Evolutionary conservation across 805 yeast species (phyloP).

Genomic region (Yarrowia deformans): DNA sequence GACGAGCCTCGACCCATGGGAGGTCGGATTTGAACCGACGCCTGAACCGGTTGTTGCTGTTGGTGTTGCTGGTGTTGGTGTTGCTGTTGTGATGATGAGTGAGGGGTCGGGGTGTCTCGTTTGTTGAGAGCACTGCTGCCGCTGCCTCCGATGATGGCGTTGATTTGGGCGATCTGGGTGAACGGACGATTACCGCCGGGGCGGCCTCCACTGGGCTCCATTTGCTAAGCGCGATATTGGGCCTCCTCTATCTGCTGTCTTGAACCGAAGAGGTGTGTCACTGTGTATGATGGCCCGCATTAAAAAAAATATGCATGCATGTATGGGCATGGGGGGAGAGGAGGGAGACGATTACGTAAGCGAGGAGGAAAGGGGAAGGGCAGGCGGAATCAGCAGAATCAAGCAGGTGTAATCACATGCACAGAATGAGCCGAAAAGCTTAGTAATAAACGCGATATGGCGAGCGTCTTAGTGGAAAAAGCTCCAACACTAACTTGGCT

Average conservation of each 20-base stretch:
- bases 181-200: neutral
- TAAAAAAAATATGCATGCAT: conserved; percentile 12
- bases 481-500: too few relatives aligned
- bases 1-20: neutral
- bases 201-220: conserved; percentile 6
- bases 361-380: neutral
- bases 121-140: neutral
- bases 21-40: neutral
- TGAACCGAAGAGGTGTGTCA: too few relatives aligned
- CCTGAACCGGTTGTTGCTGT: neutral
- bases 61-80: neutral
- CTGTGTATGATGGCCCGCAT: neutral
- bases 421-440: too few relatives aligned
- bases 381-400: neutral
- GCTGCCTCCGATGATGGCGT: neutral
- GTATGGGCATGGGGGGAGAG: neutral
- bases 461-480: neutral
- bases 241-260: too few relatives aligned
- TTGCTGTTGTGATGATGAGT: neutral
- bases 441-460: neutral
- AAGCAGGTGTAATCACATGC: neutral
- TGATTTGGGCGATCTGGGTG: neutral
- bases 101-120: neutral
- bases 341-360: conserved; percentile 7
- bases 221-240: neutral